phyloP scores from a whole-genome alignment of 169 alveolate species.

The Plasmodium ovale region DNA sequence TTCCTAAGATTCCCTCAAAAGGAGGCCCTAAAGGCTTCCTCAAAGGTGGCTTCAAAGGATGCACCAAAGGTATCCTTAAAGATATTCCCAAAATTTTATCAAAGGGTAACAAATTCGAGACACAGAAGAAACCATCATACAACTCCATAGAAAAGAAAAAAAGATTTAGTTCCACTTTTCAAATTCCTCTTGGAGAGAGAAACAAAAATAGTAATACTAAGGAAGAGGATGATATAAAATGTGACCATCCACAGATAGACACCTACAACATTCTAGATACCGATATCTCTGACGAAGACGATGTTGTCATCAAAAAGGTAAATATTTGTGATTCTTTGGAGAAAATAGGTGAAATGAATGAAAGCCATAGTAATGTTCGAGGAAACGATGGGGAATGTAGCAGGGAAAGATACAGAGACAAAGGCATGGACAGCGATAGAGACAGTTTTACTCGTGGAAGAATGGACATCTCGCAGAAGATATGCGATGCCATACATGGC shows the following conservation, averaged over 20 bases:
- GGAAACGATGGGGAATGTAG: too few species aligned
- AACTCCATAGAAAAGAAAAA: slow-evolving; percentile 2
- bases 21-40: neutral
- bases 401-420: neutral
- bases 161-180: neutral
- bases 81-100: too few species aligned
- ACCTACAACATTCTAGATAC: neutral
- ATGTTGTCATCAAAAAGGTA: slow-evolving; percentile 3
- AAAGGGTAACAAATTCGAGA: neutral
- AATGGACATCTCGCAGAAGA: neutral
- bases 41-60: neutral
- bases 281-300: slow-evolving; percentile 29
- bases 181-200: too few species aligned
- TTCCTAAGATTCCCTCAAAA: neutral
- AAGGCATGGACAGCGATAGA: neutral
- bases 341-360: neutral
- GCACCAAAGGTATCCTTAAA: too few species aligned
- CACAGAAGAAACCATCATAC: neutral
- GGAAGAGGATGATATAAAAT: slow-evolving; percentile 2
- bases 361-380: neutral
- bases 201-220: too few species aligned
- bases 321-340: neutral
- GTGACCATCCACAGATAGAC: neutral
- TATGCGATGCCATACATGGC: neutral
- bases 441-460: neutral